These are phyloP conservation scores for Omphalea diandra DNA, from an alignment of 441 rosid species.

Conservation along the genomic window DNA sequence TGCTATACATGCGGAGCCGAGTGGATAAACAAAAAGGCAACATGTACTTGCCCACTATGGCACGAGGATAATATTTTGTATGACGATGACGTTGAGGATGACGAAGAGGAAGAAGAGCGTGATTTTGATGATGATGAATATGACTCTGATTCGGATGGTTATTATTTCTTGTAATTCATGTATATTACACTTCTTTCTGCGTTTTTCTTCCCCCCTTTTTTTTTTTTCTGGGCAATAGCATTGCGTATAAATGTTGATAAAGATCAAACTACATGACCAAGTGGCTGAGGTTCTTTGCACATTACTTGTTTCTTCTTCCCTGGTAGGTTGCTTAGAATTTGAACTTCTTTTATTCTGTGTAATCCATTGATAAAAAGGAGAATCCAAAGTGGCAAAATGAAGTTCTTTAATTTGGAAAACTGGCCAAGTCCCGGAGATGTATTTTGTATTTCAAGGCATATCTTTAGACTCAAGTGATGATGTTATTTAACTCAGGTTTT, in stretches of 20 bases:
- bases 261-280: background rate
- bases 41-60: constrained; percentile 65
- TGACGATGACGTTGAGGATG: constrained; percentile 24
- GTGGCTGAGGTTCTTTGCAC: background rate
- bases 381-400: too few relatives aligned
- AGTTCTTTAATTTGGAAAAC: too few relatives aligned
- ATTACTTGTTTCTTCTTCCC: background rate
- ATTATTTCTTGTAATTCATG: background rate
- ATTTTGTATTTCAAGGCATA: too few relatives aligned
- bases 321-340: too few relatives aligned
- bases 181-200: background rate
- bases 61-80: constrained; percentile 45
- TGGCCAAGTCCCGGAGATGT: too few relatives aligned
- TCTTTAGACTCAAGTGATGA: too few relatives aligned
- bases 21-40: constrained; percentile 51
- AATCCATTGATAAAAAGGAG: too few relatives aligned
- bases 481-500: too few relatives aligned
- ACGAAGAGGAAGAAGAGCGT: constrained; percentile 13
- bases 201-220: background rate
- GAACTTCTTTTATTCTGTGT: too few relatives aligned
- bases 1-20: constrained; percentile 75
- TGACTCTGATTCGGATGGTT: constrained; percentile 14
- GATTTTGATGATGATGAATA: background rate
- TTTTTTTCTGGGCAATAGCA: background rate
- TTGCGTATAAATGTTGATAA: background rate